Evolutionary conservation across 2,329 filamentous ascomycete species (phyloP).

Genomic region (Xylaria sp.): DNA sequence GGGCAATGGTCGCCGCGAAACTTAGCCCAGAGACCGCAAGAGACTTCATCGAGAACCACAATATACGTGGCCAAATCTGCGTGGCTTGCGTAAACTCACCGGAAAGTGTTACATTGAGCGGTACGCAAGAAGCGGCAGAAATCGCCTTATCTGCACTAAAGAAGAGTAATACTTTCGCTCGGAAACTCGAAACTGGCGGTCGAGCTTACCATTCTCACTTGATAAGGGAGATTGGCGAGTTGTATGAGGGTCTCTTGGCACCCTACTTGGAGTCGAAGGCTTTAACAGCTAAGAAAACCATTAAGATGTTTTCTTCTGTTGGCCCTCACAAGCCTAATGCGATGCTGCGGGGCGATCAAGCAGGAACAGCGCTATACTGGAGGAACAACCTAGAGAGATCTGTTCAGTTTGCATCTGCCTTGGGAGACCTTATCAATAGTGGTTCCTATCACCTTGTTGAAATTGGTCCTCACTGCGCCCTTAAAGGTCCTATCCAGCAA

Average conservation of each 20-base stretch:
- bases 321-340: no score
- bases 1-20: conserved; percentile 34
- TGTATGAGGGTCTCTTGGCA: conserved; percentile 21
- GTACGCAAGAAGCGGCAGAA: no score
- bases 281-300: no score
- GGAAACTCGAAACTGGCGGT: conserved; percentile 4
- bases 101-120: conserved; percentile 31
- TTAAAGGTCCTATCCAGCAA: conserved; percentile 43
- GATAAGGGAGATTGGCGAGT: conserved; percentile 19
- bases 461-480: conserved; percentile 34
- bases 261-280: neutral
- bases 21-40: no score
- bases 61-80: neutral
- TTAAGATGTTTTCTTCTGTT: conserved; percentile 25
- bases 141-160: no score
- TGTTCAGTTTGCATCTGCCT: conserved; percentile 10
- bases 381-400: conserved; percentile 18
- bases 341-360: no score
- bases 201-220: conserved; percentile 24
- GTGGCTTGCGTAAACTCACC: conserved; percentile 33
- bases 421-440: neutral
- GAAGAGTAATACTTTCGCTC: no score
- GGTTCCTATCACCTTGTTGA: conserved; percentile 8
- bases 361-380: conserved; percentile 16
- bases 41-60: conserved; percentile 11